Evolutionary conservation across 495 filamentous ascomycete species (phyloP).

Genomic region (Aspergillus sparsus): DNA sequence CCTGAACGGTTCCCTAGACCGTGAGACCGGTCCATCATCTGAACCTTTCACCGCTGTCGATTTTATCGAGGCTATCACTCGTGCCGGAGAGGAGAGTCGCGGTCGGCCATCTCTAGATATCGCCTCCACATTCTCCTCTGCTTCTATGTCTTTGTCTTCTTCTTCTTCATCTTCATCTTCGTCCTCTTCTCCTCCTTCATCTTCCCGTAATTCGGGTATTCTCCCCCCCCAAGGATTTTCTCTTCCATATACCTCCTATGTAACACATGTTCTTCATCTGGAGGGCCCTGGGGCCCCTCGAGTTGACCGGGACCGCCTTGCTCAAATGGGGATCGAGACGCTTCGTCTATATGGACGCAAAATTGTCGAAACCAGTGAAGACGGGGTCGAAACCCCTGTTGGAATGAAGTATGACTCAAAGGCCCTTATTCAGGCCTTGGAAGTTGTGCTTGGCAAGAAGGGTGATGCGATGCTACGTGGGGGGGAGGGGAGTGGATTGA

Average conservation of each 20-base stretch:
- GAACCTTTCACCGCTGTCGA: constrained; percentile 68
- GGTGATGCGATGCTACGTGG: constrained; percentile 54
- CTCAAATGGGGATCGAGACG: constrained; percentile 69
- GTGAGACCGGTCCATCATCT: constrained; percentile 73
- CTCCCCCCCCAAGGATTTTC: background rate
- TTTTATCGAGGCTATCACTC: constrained; percentile 76
- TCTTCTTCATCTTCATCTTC: too few relatives aligned
- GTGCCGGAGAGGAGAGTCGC: constrained; percentile 57
- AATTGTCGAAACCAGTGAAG: constrained; percentile 37
- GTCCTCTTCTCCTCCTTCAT: background rate
- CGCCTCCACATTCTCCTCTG: constrained; percentile 18
- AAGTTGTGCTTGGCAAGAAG: constrained; percentile 71
- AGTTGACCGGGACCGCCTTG: constrained; percentile 67
- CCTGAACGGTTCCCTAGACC: constrained; percentile 77
- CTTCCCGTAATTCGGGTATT: background rate
- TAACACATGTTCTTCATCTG: constrained; percentile 83
- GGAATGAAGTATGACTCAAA: constrained; percentile 76
- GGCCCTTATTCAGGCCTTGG: constrained; percentile 72
- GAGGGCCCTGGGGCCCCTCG: constrained; percentile 69
- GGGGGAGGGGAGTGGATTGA: constrained; percentile 48
- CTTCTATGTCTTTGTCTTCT: background rate
- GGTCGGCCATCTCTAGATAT: constrained; percentile 26
- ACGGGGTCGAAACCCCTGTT: constrained; percentile 28
- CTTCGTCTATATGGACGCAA: constrained; percentile 75
- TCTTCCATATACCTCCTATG: constrained; percentile 57